Conservation (phyloP, 208 protist genomes). For the Leishmania martiniquensis region DNA sequence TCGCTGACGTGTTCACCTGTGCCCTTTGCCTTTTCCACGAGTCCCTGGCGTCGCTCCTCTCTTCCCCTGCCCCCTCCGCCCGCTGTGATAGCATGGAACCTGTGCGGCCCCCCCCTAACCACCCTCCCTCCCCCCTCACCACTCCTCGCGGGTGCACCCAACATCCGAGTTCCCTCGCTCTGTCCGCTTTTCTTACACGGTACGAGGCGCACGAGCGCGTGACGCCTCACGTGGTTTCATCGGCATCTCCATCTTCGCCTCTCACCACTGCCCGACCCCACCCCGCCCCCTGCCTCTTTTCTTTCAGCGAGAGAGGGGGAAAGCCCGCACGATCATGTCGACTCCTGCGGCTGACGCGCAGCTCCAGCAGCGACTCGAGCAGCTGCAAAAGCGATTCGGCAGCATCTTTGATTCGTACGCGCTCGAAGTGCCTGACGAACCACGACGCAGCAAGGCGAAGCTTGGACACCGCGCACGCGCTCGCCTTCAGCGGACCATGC, state of each 20-base stretch:
- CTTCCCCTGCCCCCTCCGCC: neutral
- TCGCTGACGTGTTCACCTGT: neutral
- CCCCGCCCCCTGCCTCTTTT: neutral
- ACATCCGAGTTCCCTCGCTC: neutral
- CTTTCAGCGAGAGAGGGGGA: neutral
- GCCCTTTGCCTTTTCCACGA: neutral
- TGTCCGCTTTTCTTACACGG: neutral
- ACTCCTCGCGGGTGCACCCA: neutral
- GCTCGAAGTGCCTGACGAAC: neutral
- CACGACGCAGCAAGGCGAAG: neutral
- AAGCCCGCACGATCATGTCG: neutral
- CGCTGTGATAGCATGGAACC: neutral
- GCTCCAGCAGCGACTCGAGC: constrained; percentile 18
- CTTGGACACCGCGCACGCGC: constrained; percentile 9
- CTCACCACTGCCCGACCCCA: neutral
- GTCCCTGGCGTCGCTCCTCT: neutral
- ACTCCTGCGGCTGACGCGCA: neutral
- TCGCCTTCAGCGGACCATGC: constrained; percentile 15
- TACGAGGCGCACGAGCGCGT: neutral
- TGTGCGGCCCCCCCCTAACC: neutral
- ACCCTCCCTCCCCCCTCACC: neutral
- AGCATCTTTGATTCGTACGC: constrained; percentile 15
- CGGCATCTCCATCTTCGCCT: neutral
- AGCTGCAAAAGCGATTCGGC: constrained; percentile 23
- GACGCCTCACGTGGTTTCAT: neutral